phyloP scores from a whole-genome alignment of 768 basidiomycete genomes.

The Termitomyces sp. region DNA sequence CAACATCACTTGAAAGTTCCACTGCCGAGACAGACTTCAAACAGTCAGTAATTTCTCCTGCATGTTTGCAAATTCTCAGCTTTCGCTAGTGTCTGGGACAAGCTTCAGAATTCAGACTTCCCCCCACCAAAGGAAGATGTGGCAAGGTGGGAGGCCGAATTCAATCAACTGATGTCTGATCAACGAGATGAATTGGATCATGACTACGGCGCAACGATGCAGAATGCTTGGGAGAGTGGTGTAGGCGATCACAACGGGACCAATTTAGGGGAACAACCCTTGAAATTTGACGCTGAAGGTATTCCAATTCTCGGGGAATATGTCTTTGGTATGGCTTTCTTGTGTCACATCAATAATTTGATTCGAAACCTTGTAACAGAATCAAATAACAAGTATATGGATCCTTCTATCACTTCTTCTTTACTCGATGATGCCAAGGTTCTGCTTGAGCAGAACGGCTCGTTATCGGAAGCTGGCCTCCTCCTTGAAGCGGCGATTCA shows the following conservation, averaged over 20 bases:
- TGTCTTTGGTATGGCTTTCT: slow-evolving; percentile 58
- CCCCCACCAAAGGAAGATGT: slow-evolving; percentile 58
- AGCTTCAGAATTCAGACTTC: slow-evolving; percentile 50
- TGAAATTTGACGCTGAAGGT: slow-evolving; percentile 66
- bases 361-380: slow-evolving; percentile 35
- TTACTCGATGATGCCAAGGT: slow-evolving; percentile 71
- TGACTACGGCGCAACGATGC: slow-evolving; percentile 58
- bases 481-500: slow-evolving; percentile 90
- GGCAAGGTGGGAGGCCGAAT: slow-evolving; percentile 79
- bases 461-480: slow-evolving; percentile 80
- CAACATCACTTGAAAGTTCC: slow-evolving; percentile 26
- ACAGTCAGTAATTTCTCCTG: slow-evolving; percentile 32
- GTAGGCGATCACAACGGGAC: slow-evolving; percentile 36
- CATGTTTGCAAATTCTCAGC: not conserved
- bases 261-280: slow-evolving; percentile 22
- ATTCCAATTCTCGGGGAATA: slow-evolving; percentile 71
- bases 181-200: slow-evolving; percentile 61
- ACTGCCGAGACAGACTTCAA: slow-evolving; percentile 38
- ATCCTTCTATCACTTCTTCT: slow-evolving; percentile 40
- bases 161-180: slow-evolving; percentile 69
- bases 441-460: slow-evolving; percentile 73
- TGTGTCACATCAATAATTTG: not conserved
- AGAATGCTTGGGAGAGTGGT: slow-evolving; percentile 57
- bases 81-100: slow-evolving; percentile 51
- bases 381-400: slow-evolving; percentile 64